Evolutionary conservation across 495 filamentous ascomycete species (phyloP), one percentile per base, ranked within the genome.

Genomic region (Xylaria sp.): DNA sequence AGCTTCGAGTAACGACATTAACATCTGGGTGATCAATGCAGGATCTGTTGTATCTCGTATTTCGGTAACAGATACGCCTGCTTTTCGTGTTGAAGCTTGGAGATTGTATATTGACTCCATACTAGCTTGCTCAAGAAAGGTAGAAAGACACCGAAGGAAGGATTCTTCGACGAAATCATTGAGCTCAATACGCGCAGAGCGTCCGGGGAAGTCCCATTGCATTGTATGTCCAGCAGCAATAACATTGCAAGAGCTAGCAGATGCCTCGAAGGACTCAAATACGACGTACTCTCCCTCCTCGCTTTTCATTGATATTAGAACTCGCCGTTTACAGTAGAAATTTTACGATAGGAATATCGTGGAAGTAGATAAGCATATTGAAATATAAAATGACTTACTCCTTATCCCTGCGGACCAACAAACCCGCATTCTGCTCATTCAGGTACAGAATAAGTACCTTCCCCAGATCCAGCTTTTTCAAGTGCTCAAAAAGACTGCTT

Each of bases 211-310:
- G 48, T 83, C 81, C 81, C 81, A 83, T 43, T 75, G 71, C 43
- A 83, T 52, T 5, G 77, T 77, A 53, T 76, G 75, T 5, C 72
- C 72, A 2, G 80, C 75, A 1, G 77, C 79, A 2, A 83, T 70
- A 26, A 88, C 84, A 6, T 82, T 41, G n/a, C 84, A 80, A 11
- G 84, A 84, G 5, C 50, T 66, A 2, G 88, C 77, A 0, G 88
- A 89, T 11, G 86, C 78, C 71, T 91, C 88, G 64, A 90, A 90
- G 0, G 82, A 79, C 73, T 91, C 89, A 46, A 91, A 76, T 0
- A 81, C 48, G 12, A 82, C 73, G 2, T 55, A 43, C n/a, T 78
- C 63, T 24, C 48, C 26, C n/a, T 71, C 24, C 21, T 68, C 65
- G 29, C 76, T 79, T 64, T 64, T 26, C 31, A 40, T 40, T 3